A percentile compares a stretch with the other conserved stretches of the same genome.
These are phyloP conservation scores for Fagus sylvatica DNA, from an alignment of 306 rosid genomes.

Conservation along the genomic window DNA sequence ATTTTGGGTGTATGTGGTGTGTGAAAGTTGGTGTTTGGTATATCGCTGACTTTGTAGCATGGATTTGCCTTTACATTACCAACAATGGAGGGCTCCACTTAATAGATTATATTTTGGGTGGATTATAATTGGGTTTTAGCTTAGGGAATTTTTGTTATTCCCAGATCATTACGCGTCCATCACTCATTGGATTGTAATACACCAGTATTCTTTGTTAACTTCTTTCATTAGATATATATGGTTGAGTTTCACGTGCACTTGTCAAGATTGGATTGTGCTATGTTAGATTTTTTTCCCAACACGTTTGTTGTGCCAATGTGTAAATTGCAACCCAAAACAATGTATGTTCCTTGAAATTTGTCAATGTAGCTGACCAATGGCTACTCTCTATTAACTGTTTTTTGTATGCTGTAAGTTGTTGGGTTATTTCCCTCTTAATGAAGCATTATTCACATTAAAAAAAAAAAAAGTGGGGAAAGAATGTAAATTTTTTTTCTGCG, in stretches of 20 bases:
- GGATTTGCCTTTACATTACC: neutral
- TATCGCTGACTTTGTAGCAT: constrained; percentile 1
- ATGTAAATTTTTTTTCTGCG: too few relatives aligned
- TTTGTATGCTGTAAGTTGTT: too few relatives aligned
- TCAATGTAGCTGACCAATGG: neutral
- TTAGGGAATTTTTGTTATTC: neutral
- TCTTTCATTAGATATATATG: constrained; percentile 17
- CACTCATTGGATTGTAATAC: neutral
- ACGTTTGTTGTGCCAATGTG: neutral
- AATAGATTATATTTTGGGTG: neutral
- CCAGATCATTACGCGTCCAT: neutral
- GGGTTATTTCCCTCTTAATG: too few relatives aligned
- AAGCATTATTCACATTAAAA: too few relatives aligned
- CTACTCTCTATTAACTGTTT: too few relatives aligned
- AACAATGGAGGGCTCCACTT: constrained; percentile 3
- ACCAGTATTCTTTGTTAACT: neutral
- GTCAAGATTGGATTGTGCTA: neutral
- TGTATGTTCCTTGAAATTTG: constrained; percentile 1
- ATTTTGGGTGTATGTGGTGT: constrained; percentile 37
- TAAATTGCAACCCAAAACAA: neutral
- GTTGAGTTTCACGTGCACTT: constrained; percentile 25
- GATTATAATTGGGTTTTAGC: neutral
- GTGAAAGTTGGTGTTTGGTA: constrained; percentile 15
- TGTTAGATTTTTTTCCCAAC: constrained; percentile 23
- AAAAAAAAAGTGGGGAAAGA: too few relatives aligned